Evolutionary conservation across 805 yeast genomes (phyloP), one percentile per base, ranked within the genome.

Genomic region (Nakazawaea ambrosiae): DNA sequence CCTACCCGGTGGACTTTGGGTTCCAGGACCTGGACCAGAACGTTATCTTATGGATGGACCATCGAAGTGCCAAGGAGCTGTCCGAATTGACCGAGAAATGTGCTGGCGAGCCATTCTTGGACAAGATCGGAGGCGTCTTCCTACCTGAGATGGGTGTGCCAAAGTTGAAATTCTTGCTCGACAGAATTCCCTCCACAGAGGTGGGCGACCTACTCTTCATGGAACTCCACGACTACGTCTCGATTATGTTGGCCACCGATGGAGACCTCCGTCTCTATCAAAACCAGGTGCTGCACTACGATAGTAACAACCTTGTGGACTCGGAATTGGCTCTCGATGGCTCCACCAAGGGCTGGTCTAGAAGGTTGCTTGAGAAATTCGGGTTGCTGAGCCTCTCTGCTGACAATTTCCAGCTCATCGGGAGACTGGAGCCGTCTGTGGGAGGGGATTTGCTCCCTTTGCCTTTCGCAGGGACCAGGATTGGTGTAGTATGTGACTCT

Each of bases 41-140:
- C 44, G 61, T 75, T 3, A 57, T 76, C 4, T 60, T 76, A 34
- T 76, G 83, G 82, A 76, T 76, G 81, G 81, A 76, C 46, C 57
- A 63, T 15, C 55, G 75, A 20, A 58, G 76, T 2, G 46, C 40
- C 3, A 28, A 48, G 2, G 66, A 72, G 42, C 51, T 65, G 11
- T 19, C 30, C 2, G 34, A 43, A 16, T 41, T 70, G 5, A 63
- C 68, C 27, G 28, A 38, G 19, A 37, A 25, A 9, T 48, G 63
- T 20, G 44, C 34, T 7, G 49, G 49, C 5, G 52, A 49, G 5
- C 33, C 40, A 6, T 42, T 47, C 6, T 45, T 55, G 30, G 41
- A 44, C 1, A 45, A 44, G 28, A 49, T 66, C 34, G 75, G 77
- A 7, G 73, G 73, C 1, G 48, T 54, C 0, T 63, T 74, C 25